phyloP scores from a whole-genome alignment of 805 yeast genomes.

The Kodamaea leandrae region DNA sequence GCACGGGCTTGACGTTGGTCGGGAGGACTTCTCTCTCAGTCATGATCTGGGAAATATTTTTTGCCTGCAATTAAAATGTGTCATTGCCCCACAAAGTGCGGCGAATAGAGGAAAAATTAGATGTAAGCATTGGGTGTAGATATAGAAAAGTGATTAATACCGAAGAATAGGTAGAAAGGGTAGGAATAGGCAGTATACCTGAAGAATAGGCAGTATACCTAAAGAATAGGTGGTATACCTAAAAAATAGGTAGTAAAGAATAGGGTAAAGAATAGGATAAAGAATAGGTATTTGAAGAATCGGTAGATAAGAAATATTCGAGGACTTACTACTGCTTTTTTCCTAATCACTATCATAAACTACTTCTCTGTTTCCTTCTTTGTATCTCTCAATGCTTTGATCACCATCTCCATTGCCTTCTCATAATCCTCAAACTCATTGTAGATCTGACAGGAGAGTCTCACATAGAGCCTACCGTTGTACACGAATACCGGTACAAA shows the following conservation, averaged over 20 bases:
- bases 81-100: not conserved
- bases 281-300: too few species aligned
- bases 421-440: slow-evolving; percentile 56
- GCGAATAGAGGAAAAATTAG: not conserved
- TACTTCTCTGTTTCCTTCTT: too few species aligned
- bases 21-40: slow-evolving; percentile 40
- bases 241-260: too few species aligned
- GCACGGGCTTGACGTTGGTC: slow-evolving; percentile 39
- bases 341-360: too few species aligned
- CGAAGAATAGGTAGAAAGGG: not conserved
- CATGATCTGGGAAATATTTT: slow-evolving; percentile 1
- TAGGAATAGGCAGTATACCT: too few species aligned
- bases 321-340: too few species aligned
- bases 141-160: not conserved
- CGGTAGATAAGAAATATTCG: too few species aligned
- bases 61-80: not conserved
- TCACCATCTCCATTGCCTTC: slow-evolving; percentile 42
- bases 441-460: slow-evolving; percentile 63
- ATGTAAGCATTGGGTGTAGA: not conserved
- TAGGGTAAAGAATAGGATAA: too few species aligned
- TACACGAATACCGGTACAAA: slow-evolving; percentile 47
- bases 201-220: too few species aligned
- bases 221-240: too few species aligned
- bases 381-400: not conserved
- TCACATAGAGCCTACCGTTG: slow-evolving; percentile 24